Evolutionary conservation across 1,139 yeast species (phyloP).

Genomic region (Williopsis jadinii): DNA sequence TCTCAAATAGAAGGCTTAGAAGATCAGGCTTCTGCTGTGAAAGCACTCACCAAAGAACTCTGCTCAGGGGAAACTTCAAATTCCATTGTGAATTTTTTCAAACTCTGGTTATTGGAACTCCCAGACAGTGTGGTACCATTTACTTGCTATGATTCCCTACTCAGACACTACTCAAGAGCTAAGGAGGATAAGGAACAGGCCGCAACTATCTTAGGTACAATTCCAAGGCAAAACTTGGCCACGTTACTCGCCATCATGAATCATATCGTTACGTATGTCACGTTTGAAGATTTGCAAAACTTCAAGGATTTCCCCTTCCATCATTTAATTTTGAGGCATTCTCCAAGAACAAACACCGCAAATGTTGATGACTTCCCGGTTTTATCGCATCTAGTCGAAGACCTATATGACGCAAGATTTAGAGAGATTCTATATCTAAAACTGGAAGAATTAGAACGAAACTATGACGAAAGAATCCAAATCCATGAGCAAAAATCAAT

Average conservation of each 20-base stretch:
- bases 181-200: conserved; percentile 3
- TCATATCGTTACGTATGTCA: conserved; percentile 9
- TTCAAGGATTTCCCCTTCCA: conserved; percentile 12
- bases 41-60: too few relatives aligned
- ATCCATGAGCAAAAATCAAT: conserved; percentile 15
- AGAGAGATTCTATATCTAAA: conserved; percentile 8
- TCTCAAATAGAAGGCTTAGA: too few relatives aligned
- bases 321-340: conserved; percentile 19
- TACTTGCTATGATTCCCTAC: conserved; percentile 22
- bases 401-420: conserved; percentile 9
- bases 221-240: conserved; percentile 24
- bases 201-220: conserved; percentile 13
- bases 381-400: conserved; percentile 7
- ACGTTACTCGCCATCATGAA: conserved; percentile 14
- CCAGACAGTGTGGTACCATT: conserved; percentile 29
- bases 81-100: conserved; percentile 16
- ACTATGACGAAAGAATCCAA: conserved; percentile 9
- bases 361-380: conserved; percentile 7
- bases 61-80: conserved; percentile 2
- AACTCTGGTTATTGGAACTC: conserved; percentile 28
- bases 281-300: not conserved
- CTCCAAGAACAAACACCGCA: conserved; percentile 8
- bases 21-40: too few relatives aligned
- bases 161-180: conserved; percentile 6
- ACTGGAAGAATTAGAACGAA: conserved; percentile 11